Conservation (phyloP, 129 eudicot species). For the Chrysanthemum lavandulifolium region DNA sequence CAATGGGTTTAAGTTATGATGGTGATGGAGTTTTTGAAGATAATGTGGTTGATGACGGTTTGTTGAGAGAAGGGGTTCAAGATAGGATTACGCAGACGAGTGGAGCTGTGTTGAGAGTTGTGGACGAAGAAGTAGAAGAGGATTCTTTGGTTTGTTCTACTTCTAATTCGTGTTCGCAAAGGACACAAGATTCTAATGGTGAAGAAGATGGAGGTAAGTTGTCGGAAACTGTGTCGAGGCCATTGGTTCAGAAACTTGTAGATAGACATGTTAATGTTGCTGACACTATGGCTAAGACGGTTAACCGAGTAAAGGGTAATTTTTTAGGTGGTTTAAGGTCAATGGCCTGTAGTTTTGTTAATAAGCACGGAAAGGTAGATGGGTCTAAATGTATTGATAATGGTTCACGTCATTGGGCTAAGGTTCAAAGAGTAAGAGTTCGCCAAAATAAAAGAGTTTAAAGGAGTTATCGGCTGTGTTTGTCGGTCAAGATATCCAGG, state of each 20-base stretch:
- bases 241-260: conserved; percentile 34
- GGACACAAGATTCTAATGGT: conserved; percentile 27
- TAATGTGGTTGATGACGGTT: conserved; percentile 26
- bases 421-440: conserved; percentile 64
- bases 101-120: conserved; percentile 55
- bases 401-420: conserved; percentile 26
- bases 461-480: conserved; percentile 88
- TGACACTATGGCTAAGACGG: conserved; percentile 23
- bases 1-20: conserved; percentile 53
- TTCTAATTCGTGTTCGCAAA: conserved; percentile 37
- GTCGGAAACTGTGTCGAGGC: conserved; percentile 13
- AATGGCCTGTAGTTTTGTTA: conserved; percentile 41
- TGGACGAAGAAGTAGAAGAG: conserved; percentile 26
- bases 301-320: conserved; percentile 46
- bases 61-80: conserved; percentile 31
- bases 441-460: conserved; percentile 48
- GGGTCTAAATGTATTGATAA: neutral
- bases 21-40: too few relatives aligned
- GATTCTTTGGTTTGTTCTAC: conserved; percentile 44
- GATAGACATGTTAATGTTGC: conserved; percentile 40
- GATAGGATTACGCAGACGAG: conserved; percentile 41
- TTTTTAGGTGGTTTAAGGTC: conserved; percentile 57
- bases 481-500: conserved; percentile 78
- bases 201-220: conserved; percentile 16
- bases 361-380: conserved; percentile 23